Base-by-base conservation (phyloP, 768 basidiomycete species). In the Kwoniella bestiolae region DNA sequence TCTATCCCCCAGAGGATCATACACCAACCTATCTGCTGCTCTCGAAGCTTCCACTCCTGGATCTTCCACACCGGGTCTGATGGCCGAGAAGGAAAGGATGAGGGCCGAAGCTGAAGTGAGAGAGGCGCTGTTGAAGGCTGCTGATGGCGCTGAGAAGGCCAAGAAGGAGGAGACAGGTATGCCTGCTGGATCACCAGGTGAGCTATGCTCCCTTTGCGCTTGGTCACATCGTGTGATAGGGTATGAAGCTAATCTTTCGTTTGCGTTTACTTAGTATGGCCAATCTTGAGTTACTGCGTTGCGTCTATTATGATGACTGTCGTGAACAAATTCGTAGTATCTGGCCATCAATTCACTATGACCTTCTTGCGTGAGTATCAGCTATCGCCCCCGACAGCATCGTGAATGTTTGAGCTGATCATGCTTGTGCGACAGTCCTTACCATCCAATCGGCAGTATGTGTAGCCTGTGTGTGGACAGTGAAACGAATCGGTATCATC, bases 241-340 rank as follows among this genome's bases (percentile, higher is more conserved):
- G 35, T 8, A 9, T 44, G 25, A 44, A 34, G 28, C 14, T 23
- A 5, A 34, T 47, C 35, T 31, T 44, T 28, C 7, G 18, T n/a
- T 21, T 9, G 61, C 21, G 0, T 11, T 23, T 5, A 60, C 44
- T 12, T 73, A 92, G 91, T 90, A 21, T 84, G 90, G 31, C 88
- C 96, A 34, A 90, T 97, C 68, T 67, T 89, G 63, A 90, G 90
- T 76, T 98, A 97, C 80, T 98, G 96, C 77, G 65, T 90, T 14
- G 92, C 94, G 1, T 93, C 91, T 0, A 95, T 98, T 70, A 82
- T 94, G 52, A 99, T 99, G 96, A 99, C 96, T 0, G 86, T 98
- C 49, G 87, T 95, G 68, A 97, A 97, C 84, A 97, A 97, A 91
- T 98, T 90, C 72, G 92, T 98, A 62, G 95, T 98, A 6, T 97